Evolutionary conservation across 768 basidiomycete genomes (phyloP), one percentile per base, ranked within the genome.

Genomic region (Tylopilus rubrobrunneus): DNA sequence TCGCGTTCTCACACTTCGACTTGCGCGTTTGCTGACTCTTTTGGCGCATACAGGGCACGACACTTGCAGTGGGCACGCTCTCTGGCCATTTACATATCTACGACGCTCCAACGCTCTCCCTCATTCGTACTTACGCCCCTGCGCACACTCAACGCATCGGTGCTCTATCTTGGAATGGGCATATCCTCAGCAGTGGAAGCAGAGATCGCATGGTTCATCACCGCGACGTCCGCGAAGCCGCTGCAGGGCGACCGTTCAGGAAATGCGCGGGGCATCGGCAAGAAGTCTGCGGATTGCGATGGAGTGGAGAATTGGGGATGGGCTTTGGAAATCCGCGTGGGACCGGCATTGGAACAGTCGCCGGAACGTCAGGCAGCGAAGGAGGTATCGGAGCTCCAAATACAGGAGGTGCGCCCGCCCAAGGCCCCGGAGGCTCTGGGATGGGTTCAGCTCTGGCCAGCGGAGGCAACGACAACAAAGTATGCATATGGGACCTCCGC

Each of bases 391-490:
- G 62, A 29, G 55, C 55, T 3, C 58, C 66, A 1, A 63, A 53
- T 25, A 37, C 53, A 4, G 65, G 65, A 40, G 65, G 65, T 14
- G 63, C 55, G 17, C 55, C 66, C 4, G 66, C 65, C 15, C 66
- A 66, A 40, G 59, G 67, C 41, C 62, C 67, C 2, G 58, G 67
- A 51, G 61, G 67, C 23, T 74, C 36, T 55, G 71, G 48, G 62
- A 76, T 57, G 59, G 67, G 68, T 8, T 85, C 85, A 8, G 78
- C 78, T 29, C 80, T 99, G 5, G 96, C 96, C 4, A 92, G 89
- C 59, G 96, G 96, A 2, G 96, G 96, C 0, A 99, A 99, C 67
- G 96, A 99, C 72, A 99, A 99, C 73, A 98, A 98, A 74, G 90
- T 99, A 17, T 93, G 92, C 62, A 93, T 99, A 49, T 99, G 95